These are phyloP conservation scores for Venturia asperata DNA, from an alignment of 2,329 filamentous ascomycete species.

Conservation along the genomic window DNA sequence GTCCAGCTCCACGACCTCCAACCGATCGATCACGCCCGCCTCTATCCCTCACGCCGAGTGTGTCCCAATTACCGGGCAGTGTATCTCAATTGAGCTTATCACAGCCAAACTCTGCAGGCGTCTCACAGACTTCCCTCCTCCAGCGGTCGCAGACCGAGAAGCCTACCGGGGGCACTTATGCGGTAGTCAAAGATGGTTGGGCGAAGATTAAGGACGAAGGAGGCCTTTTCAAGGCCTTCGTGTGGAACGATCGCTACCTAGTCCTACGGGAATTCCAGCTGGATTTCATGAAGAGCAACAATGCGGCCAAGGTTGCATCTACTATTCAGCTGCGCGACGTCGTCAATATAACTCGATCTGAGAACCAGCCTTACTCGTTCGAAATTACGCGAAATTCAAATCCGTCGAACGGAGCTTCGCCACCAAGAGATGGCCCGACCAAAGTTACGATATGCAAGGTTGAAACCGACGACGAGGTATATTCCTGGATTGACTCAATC, in stretches of 20 bases:
- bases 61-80: conserved; percentile 63
- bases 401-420: conserved; percentile 49
- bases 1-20: conserved; percentile 85
- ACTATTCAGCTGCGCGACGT: conserved; percentile 82
- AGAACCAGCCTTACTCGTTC: conserved; percentile 85
- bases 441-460: conserved; percentile 87
- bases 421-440: conserved; percentile 72
- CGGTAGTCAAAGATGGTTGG: conserved; percentile 56
- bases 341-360: conserved; percentile 81
- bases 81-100: conserved; percentile 70
- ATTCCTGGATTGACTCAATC: conserved; percentile 98
- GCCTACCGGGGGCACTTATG: conserved; percentile 31
- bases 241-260: conserved; percentile 86
- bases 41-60: conserved; percentile 69
- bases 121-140: conserved; percentile 32
- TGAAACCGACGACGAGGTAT: conserved; percentile 92
- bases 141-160: conserved; percentile 37
- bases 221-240: conserved; percentile 71
- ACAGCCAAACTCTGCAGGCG: conserved; percentile 45
- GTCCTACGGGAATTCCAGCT: conserved; percentile 88
- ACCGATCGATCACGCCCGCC: conserved; percentile 62
- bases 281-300: conserved; percentile 89
- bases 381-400: conserved; percentile 78
- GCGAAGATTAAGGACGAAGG: conserved; percentile 85
- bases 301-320: conserved; percentile 72